Conservation (phyloP, 257 asterid species). For the Fraxinus cuspidata region DNA sequence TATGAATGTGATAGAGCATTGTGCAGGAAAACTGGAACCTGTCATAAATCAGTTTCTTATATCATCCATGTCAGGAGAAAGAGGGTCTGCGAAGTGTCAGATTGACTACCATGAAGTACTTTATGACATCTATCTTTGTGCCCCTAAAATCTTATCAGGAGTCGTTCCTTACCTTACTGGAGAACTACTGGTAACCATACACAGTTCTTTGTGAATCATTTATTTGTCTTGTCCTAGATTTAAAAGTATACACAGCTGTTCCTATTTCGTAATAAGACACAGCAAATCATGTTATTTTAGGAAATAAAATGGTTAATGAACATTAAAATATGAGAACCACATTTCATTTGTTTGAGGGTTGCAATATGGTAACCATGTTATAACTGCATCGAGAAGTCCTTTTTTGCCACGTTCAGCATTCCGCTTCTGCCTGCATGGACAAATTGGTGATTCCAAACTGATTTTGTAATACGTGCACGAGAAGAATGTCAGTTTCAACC, state of each 20-base stretch:
- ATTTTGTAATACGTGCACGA: background rate
- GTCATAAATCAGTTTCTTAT: slow-evolving; percentile 77
- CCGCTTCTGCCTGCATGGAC: slow-evolving; percentile 1
- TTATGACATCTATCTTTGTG: slow-evolving; percentile 70
- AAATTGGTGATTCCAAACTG: slow-evolving; percentile 16
- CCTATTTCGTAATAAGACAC: slow-evolving; percentile 15
- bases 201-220: slow-evolving; percentile 26
- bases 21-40: slow-evolving; percentile 89
- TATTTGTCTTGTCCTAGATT: slow-evolving; percentile 13
- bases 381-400: slow-evolving; percentile 13
- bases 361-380: slow-evolving; percentile 7
- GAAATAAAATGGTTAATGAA: slow-evolving; percentile 4
- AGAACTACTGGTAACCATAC: slow-evolving; percentile 80
- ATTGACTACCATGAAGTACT: slow-evolving; percentile 73
- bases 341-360: slow-evolving; percentile 20
- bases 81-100: slow-evolving; percentile 53
- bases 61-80: slow-evolving; percentile 89
- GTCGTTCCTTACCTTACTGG: slow-evolving; percentile 92
- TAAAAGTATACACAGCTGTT: background rate
- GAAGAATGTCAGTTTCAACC: background rate
- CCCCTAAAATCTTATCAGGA: slow-evolving; percentile 86
- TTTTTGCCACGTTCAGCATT: background rate
- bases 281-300: slow-evolving; percentile 14
- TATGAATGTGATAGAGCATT: slow-evolving; percentile 69
- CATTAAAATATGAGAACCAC: slow-evolving; percentile 14